Percentiles rank a stretch among this genome's conserved stretches.
These are phyloP conservation scores for Antitrichia curtipendula DNA, from an alignment of 225 moss, liverwort and hornwort species.

Conservation along the genomic window DNA sequence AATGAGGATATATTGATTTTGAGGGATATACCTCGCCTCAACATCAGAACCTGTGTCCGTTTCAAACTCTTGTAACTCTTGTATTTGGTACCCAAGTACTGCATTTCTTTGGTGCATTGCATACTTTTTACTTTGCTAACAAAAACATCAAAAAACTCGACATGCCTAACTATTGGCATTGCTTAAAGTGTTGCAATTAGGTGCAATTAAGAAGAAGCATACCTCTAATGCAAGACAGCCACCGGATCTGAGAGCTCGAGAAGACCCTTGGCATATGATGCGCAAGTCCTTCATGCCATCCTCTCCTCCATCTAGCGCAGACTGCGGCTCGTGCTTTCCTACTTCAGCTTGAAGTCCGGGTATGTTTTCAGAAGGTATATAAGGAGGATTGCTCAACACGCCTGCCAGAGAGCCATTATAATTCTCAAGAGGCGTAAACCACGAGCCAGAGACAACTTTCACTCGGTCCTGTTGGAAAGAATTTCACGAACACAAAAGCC, in stretches of 20 bases:
- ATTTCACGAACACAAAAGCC: neutral
- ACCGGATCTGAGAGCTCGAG: slow-evolving; percentile 60
- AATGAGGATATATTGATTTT: neutral
- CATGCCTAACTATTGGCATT: neutral
- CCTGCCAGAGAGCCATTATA: slow-evolving; percentile 68
- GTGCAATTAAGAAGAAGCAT: neutral
- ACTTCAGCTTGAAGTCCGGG: slow-evolving; percentile 82
- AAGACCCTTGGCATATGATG: slow-evolving; percentile 67
- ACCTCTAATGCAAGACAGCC: slow-evolving; percentile 97
- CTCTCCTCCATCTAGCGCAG: slow-evolving; percentile 83
- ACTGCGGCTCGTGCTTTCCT: slow-evolving; percentile 83
- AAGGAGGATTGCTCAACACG: slow-evolving; percentile 92
- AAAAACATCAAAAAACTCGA: no score
- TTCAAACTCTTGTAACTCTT: neutral
- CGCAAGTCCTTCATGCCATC: slow-evolving; percentile 82
- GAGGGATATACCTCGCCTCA: neutral
- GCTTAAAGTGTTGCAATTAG: neutral
- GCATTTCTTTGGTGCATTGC: neutral
- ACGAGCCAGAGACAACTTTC: slow-evolving; percentile 67
- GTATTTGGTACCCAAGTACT: neutral
- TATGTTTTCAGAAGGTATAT: slow-evolving; percentile 69
- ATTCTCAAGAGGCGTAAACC: slow-evolving; percentile 74
- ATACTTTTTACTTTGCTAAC: neutral
- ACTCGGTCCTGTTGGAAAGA: slow-evolving; percentile 47
- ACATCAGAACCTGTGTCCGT: neutral